Evolutionary conservation across 768 basidiomycete species (phyloP).

Genomic region (Suillus lakei): DNA sequence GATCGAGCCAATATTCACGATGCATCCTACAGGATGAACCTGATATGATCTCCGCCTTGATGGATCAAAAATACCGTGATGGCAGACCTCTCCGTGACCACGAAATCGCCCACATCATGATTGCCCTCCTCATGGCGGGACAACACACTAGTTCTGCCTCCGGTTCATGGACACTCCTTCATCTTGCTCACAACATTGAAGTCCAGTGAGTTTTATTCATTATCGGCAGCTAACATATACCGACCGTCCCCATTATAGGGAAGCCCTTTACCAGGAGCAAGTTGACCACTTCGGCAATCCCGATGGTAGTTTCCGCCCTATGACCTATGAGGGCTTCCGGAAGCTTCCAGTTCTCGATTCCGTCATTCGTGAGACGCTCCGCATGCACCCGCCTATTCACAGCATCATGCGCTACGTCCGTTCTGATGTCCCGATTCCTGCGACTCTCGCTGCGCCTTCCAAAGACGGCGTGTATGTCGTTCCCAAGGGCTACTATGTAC

Average conservation of each 20-base stretch:
- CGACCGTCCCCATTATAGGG: constrained; percentile 45
- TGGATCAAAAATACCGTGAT: constrained; percentile 81
- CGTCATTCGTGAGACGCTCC: constrained; percentile 91
- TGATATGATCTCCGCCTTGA: constrained; percentile 92
- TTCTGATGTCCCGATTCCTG: constrained; percentile 81
- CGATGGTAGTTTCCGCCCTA: constrained; percentile 77
- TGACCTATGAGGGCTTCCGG: constrained; percentile 88
- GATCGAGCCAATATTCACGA: constrained; percentile 8
- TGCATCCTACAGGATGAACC: constrained; percentile 59
- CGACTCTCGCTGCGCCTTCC: constrained; percentile 77
- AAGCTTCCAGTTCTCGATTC: constrained; percentile 84
- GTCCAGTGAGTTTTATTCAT: constrained; percentile 60
- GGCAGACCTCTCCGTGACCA: constrained; percentile 81
- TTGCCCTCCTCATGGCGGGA: constrained; percentile 98
- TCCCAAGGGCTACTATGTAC: constrained; percentile 87
- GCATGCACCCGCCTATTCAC: constrained; percentile 95
- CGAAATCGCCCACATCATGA: constrained; percentile 98
- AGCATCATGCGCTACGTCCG: constrained; percentile 93
- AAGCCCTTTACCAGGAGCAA: constrained; percentile 89
- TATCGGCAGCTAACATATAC: neutral
- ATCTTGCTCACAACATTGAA: constrained; percentile 77
- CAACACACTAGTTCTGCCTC: constrained; percentile 98
- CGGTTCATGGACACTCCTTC: constrained; percentile 88
- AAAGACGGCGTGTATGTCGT: constrained; percentile 80
- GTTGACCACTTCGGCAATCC: constrained; percentile 77